Evolutionary conservation across 805 yeast genomes (phyloP).

Genomic region (Ascoidea rubescens): DNA sequence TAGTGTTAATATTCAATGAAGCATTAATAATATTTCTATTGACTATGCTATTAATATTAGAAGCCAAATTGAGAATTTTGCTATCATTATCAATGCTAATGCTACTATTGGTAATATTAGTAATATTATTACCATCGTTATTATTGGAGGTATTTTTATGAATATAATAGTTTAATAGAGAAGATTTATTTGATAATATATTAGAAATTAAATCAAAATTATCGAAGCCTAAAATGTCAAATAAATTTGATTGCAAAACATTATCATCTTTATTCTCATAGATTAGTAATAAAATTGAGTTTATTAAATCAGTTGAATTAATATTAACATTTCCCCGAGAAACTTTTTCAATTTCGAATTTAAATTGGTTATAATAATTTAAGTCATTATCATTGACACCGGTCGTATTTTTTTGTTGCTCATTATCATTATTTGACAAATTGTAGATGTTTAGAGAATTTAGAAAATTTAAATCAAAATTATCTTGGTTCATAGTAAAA

Average conservation of each 20-base stretch:
- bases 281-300: constrained; percentile 19
- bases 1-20: constrained; percentile 2
- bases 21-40: constrained; percentile 31
- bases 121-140: constrained; percentile 12
- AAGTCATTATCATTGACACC: neutral
- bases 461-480: neutral
- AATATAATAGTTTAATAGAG: constrained; percentile 14
- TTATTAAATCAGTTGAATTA: constrained; percentile 14
- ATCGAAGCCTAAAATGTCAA: constrained; percentile 77
- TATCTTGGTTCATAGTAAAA: constrained; percentile 1
- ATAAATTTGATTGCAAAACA: constrained; percentile 55
- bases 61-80: constrained; percentile 35
- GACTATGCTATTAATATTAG: constrained; percentile 34
- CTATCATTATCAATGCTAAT: constrained; percentile 37
- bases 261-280: constrained; percentile 27
- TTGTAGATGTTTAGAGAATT: neutral
- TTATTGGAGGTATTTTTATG: constrained; percentile 13
- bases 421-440: constrained; percentile 1
- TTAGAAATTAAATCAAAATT: constrained; percentile 67
- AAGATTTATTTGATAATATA: constrained; percentile 33
- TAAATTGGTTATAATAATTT: neutral
- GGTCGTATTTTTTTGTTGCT: neutral
- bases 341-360: neutral
- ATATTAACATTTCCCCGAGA: constrained; percentile 8
- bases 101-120: neutral